These are phyloP conservation scores for Hyaloperonospora brassicae DNA, from an alignment of 352 stramenopile genomes.

Conservation along the genomic window DNA sequence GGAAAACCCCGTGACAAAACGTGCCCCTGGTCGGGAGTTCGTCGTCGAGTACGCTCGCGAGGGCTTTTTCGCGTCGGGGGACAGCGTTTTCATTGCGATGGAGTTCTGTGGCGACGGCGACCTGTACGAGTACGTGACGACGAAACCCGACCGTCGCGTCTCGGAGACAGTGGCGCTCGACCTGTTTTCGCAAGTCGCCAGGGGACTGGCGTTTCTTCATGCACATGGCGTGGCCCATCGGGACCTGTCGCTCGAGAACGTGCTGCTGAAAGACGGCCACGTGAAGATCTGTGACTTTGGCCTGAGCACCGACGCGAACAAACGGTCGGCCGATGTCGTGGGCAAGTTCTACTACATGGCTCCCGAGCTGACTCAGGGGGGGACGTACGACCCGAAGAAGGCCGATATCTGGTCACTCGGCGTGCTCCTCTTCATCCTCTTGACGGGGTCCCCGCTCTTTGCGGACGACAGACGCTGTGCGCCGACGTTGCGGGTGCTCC, in stretches of 20 bases:
- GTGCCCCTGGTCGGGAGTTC: slow-evolving; percentile 25
- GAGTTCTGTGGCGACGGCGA: slow-evolving; percentile 59
- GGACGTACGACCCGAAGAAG: slow-evolving; percentile 37
- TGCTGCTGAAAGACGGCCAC: slow-evolving; percentile 30
- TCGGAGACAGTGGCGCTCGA: slow-evolving; percentile 31
- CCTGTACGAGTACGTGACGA: slow-evolving; percentile 43
- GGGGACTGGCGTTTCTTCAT: slow-evolving; percentile 41
- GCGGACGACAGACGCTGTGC: slow-evolving; percentile 26
- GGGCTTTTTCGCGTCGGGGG: slow-evolving; percentile 34
- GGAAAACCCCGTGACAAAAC: slow-evolving; percentile 14
- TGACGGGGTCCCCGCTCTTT: slow-evolving; percentile 41
- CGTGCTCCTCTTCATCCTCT: slow-evolving; percentile 76
- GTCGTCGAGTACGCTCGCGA: slow-evolving; percentile 35
- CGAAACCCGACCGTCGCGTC: slow-evolving; percentile 23
- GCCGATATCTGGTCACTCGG: slow-evolving; percentile 78
- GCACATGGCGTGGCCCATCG: slow-evolving; percentile 38
- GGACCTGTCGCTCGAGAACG: slow-evolving; percentile 55
- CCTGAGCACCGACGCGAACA: slow-evolving; percentile 34
- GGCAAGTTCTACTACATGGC: slow-evolving; percentile 71
- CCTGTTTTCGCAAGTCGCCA: slow-evolving; percentile 32
- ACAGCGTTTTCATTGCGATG: slow-evolving; percentile 48
- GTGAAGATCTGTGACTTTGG: slow-evolving; percentile 62
- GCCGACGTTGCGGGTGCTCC: slow-evolving; percentile 36
- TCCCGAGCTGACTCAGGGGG: slow-evolving; percentile 31
- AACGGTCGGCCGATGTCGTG: slow-evolving; percentile 32